Percentiles rank a stretch among this genome's conserved stretches.
phyloP scores from a whole-genome alignment of 2,329 filamentous ascomycete species.

The Chaetomium globosum region DNA sequence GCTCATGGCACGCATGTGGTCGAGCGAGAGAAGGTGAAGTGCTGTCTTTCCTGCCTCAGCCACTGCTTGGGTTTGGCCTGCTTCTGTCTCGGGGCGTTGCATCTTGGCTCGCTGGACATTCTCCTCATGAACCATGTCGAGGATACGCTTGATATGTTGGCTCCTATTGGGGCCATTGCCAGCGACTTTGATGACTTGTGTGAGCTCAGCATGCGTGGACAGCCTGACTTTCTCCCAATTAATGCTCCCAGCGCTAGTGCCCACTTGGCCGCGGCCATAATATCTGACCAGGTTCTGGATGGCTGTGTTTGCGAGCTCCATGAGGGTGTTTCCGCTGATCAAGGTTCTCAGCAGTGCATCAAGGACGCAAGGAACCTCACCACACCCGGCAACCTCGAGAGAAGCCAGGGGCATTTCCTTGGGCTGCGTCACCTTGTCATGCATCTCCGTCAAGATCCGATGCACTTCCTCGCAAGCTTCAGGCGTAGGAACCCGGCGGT shows the following conservation, averaged over 20 bases:
- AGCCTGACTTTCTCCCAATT: conserved; percentile 72
- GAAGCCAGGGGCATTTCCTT: conserved; percentile 70
- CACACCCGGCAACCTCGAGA: conserved; percentile 68
- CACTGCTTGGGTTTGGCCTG: conserved; percentile 49
- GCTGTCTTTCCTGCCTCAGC: not conserved
- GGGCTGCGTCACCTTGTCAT: conserved; percentile 67
- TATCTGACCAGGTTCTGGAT: conserved; percentile 65
- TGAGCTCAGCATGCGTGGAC: conserved; percentile 62
- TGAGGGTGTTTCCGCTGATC: conserved; percentile 55
- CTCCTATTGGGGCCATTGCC: conserved; percentile 73
- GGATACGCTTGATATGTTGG: conserved; percentile 70
- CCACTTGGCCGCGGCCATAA: conserved; percentile 65
- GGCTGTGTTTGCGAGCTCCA: conserved; percentile 61
- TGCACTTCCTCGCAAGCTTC: conserved; percentile 72
- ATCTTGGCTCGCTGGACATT: conserved; percentile 52
- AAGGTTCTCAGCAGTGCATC: conserved; percentile 58
- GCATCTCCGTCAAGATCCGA: conserved; percentile 63
- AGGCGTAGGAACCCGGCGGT: conserved; percentile 64
- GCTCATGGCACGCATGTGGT: conserved; percentile 52
- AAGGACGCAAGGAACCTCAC: conserved; percentile 58
- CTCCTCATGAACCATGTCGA: conserved; percentile 71
- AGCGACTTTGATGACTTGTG: conserved; percentile 68
- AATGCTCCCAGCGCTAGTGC: conserved; percentile 70
- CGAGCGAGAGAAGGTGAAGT: conserved; percentile 51
- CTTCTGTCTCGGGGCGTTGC: conserved; percentile 40